Base-by-base conservation (phyloP, 345 rosid species). In the Iberis pinnata region DNA sequence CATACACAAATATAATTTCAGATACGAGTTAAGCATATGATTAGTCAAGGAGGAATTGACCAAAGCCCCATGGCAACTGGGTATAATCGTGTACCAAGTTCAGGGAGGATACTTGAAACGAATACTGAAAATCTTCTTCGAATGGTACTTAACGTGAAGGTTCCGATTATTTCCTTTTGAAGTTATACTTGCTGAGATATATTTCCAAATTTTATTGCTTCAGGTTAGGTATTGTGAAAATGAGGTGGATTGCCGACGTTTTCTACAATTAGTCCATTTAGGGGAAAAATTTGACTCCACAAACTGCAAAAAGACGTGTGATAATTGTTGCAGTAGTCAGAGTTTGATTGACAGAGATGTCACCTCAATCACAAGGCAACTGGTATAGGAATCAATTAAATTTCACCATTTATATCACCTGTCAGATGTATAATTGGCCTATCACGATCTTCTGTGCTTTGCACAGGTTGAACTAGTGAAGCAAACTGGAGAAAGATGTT, bases 191-290 rank as follows among this genome's bases (percentile, higher is more conserved):
- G 41, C 60, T 53, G 43, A 46, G 13, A 47, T 32, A 9, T 55
- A 50, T 57, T 56, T 41, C 61, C 44, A 50, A 33, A 44, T 58
- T 39, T 69, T 40, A 36, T 37, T 55, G 44, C 65, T 76, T 67
- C 92, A 92, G 98, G 88, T 92, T 48, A 77, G 96, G 70, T 92
- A 85, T 54, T 79, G 89, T 31, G 96, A 92, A 78, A 92, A 88
- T 65, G 84, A 92, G 67, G 93, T 92, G 51, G 98, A 92, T 52
- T 92, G 98, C 56, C 77, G 96, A 65, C 95, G 98, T 36, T 73
- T 75, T 53, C 77, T 92, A 48, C 98, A 92, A 65, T 82, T 92
- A 29, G 64, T 80, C 45, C 98, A 92, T 78, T 85, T 92, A 39
- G 98, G 98, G 53, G 98, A 92, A 64, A 88, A 85, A 37, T 92